A percentile compares a stretch with the other conserved stretches of the same genome.
These are phyloP conservation scores for Coemansia sp. DNA, from an alignment of 192 early-diverging fungal species.

Conservation along the genomic window DNA sequence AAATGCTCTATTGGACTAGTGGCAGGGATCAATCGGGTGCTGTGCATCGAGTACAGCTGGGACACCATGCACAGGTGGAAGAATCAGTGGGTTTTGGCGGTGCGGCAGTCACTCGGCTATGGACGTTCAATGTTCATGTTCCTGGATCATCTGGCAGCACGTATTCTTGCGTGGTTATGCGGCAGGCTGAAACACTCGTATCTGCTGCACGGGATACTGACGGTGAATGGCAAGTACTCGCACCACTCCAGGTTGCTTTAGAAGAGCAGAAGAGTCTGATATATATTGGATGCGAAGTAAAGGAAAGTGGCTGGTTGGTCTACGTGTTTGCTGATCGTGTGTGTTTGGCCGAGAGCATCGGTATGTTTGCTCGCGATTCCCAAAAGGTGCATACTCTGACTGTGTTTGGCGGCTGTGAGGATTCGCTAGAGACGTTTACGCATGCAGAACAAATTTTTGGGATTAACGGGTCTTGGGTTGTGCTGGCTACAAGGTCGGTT, in stretches of 20 bases:
- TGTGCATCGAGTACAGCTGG: conserved; percentile 21
- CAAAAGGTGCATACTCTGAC: too few species aligned
- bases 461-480: too few species aligned
- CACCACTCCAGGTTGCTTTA: conserved; percentile 7
- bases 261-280: conserved; percentile 5
- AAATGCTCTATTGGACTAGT: conserved; percentile 14
- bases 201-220: conserved; percentile 1
- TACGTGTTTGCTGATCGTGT: conserved; percentile 11
- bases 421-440: too few species aligned
- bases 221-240: conserved; percentile 16
- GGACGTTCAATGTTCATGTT: conserved; percentile 19
- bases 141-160: too few species aligned
- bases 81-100: neutral
- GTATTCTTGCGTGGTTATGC: conserved; percentile 16
- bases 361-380: neutral
- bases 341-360: neutral
- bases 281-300: conserved; percentile 8
- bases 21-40: conserved; percentile 7
- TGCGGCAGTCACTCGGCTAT: conserved; percentile 5
- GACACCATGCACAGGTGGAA: conserved; percentile 4
- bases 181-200: conserved; percentile 1
- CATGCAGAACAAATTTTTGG: too few species aligned
- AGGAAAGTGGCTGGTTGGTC: conserved; percentile 1
- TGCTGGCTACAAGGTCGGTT: too few species aligned
- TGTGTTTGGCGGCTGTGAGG: too few species aligned